A percentile compares a stretch with the other conserved stretches of the same genome.
These are phyloP conservation scores for Globisporangium irregulare DNA, from an alignment of 352 stramenopile species.

Conservation along the genomic window DNA sequence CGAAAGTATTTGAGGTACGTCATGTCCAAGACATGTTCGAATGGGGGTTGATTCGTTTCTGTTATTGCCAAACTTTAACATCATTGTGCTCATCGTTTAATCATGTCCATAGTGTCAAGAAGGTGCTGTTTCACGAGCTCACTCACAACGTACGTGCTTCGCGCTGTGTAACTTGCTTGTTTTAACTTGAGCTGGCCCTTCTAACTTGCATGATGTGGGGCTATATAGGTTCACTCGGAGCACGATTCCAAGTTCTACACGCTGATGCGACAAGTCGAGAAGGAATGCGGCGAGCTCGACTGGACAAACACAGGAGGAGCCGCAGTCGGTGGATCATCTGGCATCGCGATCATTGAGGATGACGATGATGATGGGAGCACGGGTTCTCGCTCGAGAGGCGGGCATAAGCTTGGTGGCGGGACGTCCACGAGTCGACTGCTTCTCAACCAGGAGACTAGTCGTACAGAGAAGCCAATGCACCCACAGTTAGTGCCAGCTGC, in stretches of 20 bases:
- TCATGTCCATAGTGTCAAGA: constrained; percentile 71
- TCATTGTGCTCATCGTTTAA: neutral
- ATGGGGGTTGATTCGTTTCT: neutral
- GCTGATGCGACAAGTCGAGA: constrained; percentile 76
- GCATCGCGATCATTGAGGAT: constrained; percentile 16
- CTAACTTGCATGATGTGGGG: neutral
- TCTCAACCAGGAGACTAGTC: neutral
- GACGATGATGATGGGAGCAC: constrained; percentile 6
- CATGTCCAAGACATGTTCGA: neutral
- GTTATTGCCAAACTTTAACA: neutral
- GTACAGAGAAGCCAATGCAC: neutral
- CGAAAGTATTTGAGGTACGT: constrained; percentile 79
- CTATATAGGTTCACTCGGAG: constrained; percentile 57
- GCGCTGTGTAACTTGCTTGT: neutral
- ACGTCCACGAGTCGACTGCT: constrained; percentile 31
- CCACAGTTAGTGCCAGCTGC: too few species aligned
- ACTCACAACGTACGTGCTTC: constrained; percentile 85
- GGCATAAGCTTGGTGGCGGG: constrained; percentile 35
- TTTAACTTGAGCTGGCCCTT: neutral
- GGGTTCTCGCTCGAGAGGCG: constrained; percentile 10
- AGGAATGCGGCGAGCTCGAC: constrained; percentile 67
- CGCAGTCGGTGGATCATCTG: constrained; percentile 29
- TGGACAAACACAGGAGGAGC: constrained; percentile 52
- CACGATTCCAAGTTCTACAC: constrained; percentile 82
- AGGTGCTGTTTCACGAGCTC: constrained; percentile 94